phyloP scores from a whole-genome alignment of 73 alveolate genomes.

The Paramecium pentaurelia region DNA sequence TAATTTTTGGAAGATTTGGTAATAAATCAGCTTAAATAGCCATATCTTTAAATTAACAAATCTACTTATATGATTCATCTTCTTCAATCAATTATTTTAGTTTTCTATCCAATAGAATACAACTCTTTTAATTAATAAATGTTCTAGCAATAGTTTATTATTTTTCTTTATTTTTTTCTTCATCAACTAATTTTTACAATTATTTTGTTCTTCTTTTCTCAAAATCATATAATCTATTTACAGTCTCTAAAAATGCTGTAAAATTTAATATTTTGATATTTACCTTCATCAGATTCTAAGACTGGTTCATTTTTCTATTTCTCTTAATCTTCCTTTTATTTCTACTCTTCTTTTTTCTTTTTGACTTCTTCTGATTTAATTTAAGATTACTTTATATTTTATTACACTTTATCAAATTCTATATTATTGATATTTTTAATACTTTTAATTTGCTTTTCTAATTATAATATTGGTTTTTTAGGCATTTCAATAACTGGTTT shows the following conservation, averaged over 20 bases:
- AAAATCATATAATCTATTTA: constrained; percentile 15
- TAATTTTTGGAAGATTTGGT: neutral
- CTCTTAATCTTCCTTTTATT: neutral
- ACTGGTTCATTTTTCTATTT: neutral
- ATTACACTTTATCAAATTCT: neutral
- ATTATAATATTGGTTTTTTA: neutral
- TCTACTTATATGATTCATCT: neutral
- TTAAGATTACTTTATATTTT: neutral
- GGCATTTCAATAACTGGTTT: neutral
- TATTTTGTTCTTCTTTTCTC: constrained; percentile 1
- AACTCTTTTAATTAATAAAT: neutral
- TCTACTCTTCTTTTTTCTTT: neutral
- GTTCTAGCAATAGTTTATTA: neutral
- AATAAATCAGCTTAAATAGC: constrained; percentile 14
- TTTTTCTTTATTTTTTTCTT: neutral
- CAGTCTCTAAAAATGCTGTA: constrained; percentile 3
- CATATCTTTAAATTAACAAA: neutral
- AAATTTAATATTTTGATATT: neutral
- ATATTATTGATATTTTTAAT: neutral
- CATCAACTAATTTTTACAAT: neutral
- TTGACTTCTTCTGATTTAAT: neutral
- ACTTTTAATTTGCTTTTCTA: neutral
- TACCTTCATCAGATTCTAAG: constrained; percentile 14
- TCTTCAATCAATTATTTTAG: neutral
- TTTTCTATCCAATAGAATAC: neutral